These are phyloP conservation scores for Neurospora discreta DNA, from an alignment of 495 filamentous ascomycete genomes.

Conservation along the genomic window DNA sequence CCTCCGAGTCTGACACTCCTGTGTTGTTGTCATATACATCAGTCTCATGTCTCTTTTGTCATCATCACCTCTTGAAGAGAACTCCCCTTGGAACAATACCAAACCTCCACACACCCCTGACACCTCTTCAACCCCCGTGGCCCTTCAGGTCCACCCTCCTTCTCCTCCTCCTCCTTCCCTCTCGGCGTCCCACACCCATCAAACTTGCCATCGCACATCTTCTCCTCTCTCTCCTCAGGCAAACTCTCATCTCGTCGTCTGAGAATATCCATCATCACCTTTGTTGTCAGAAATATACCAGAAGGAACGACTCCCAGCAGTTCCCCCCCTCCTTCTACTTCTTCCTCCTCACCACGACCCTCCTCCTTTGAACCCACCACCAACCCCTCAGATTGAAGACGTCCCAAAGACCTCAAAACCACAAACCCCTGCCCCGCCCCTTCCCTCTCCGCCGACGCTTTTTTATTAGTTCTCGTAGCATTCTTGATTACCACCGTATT, in stretches of 20 bases:
- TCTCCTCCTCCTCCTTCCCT: constrained; percentile 7
- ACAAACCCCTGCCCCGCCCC: constrained; percentile 27
- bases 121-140: constrained; percentile 25
- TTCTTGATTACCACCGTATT: constrained; percentile 22
- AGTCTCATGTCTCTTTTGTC: background rate
- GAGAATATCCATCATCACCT: constrained; percentile 18
- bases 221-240: constrained; percentile 4
- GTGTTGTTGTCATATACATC: background rate
- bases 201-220: constrained; percentile 3
- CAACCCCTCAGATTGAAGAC: too few relatives aligned
- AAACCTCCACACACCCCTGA: constrained; percentile 28
- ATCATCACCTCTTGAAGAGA: too few relatives aligned
- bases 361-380: too few relatives aligned
- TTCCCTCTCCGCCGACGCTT: constrained; percentile 12
- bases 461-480: constrained; percentile 15
- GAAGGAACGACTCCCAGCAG: constrained; percentile 19
- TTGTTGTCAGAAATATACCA: constrained; percentile 18
- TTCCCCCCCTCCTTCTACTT: background rate
- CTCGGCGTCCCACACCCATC: background rate
- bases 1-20: constrained; percentile 31
- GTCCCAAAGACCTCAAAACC: too few relatives aligned
- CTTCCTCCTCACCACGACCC: constrained; percentile 13
- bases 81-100: constrained; percentile 33
- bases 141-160: background rate
- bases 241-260: constrained; percentile 2